These are phyloP conservation scores for Cladosporium sp. DNA, from an alignment of 2,329 filamentous ascomycete genomes.

Conservation along the genomic window DNA sequence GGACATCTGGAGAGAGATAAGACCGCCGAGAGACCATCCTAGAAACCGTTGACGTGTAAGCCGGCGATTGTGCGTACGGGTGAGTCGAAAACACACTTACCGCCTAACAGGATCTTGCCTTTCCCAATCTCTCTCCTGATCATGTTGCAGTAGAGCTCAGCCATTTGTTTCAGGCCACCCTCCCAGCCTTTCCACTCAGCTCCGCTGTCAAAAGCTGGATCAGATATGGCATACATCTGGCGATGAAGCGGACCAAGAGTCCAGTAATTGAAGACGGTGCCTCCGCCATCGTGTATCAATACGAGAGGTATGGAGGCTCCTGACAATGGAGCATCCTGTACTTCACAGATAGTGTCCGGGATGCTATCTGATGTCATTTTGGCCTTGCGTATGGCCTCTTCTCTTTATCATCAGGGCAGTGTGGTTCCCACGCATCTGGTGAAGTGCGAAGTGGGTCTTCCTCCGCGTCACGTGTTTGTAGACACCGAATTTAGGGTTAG, in stretches of 20 bases:
- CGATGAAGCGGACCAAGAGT: background rate
- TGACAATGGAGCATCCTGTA: background rate
- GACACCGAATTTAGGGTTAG: background rate
- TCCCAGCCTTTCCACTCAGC: background rate
- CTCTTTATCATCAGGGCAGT: background rate
- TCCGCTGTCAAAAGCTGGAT: background rate
- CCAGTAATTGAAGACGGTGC: background rate
- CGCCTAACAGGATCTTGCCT: background rate
- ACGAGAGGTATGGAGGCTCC: background rate
- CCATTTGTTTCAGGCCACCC: background rate
- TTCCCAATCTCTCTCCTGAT: background rate
- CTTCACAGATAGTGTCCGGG: background rate
- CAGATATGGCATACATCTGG: background rate
- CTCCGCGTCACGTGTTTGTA: background rate
- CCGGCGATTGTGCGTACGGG: background rate
- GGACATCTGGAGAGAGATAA: background rate
- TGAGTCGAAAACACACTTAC: background rate
- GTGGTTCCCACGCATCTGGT: background rate
- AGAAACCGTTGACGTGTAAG: background rate
- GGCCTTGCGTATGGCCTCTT: background rate
- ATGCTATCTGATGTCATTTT: background rate
- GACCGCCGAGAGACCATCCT: background rate
- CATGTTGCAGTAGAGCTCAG: background rate
- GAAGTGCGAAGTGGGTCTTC: background rate
- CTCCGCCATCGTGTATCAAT: constrained; percentile 1